These are phyloP conservation scores for Rubroshorea leprosula DNA, from an alignment of 345 rosid species.

Conservation along the genomic window DNA sequence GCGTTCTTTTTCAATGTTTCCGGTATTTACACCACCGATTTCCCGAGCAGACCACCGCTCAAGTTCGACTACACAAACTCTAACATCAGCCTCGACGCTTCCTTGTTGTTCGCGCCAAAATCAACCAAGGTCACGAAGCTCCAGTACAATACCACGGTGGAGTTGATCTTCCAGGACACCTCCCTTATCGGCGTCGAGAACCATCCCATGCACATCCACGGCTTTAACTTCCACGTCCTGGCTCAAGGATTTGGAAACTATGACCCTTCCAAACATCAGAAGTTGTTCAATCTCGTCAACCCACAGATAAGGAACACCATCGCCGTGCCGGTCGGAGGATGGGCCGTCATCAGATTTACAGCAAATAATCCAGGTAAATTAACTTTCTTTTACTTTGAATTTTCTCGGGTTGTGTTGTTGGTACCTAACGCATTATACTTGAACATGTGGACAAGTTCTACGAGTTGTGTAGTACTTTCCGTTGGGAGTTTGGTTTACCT, in stretches of 20 bases:
- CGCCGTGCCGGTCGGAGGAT: slow-evolving; percentile 77
- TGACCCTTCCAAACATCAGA: slow-evolving; percentile 32
- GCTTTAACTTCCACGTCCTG: slow-evolving; percentile 69
- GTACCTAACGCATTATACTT: no score
- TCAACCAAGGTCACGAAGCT: slow-evolving; percentile 51
- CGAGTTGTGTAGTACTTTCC: no score
- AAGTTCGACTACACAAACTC: slow-evolving; percentile 66
- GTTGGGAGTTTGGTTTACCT: no score
- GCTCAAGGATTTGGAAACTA: slow-evolving; percentile 93
- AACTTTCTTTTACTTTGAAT: no score
- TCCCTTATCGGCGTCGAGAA: slow-evolving; percentile 51
- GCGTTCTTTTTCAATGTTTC: slow-evolving; percentile 43
- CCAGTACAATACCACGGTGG: slow-evolving; percentile 67
- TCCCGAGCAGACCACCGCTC: slow-evolving; percentile 55
- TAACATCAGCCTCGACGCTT: slow-evolving; percentile 17
- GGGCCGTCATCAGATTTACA: slow-evolving; percentile 73
- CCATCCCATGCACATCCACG: slow-evolving; percentile 90
- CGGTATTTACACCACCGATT: slow-evolving; percentile 61
- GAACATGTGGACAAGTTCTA: no score
- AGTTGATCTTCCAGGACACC: slow-evolving; percentile 71
- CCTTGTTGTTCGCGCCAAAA: slow-evolving; percentile 42
- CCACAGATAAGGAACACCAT: slow-evolving; percentile 75
- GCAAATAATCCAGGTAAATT: slow-evolving; percentile 84
- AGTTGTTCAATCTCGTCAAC: slow-evolving; percentile 49
- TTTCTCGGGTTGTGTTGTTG: no score